phyloP scores from a whole-genome alignment of 108 stramenopile species.

The Cyclotella choctawhatcheeana region DNA sequence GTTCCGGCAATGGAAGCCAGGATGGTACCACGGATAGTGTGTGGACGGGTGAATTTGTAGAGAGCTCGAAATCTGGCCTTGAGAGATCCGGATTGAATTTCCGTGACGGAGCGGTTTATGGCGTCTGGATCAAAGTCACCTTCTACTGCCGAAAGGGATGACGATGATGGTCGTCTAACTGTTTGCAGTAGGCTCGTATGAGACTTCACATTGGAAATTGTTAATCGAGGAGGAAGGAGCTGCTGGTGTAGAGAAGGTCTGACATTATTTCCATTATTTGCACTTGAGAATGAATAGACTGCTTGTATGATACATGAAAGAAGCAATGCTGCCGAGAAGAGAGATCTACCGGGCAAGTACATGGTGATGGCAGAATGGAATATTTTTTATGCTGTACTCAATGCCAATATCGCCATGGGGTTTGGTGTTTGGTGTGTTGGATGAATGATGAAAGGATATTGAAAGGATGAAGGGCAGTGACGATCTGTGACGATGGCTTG shows the following conservation, averaged over 20 bases:
- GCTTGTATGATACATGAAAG: not conserved
- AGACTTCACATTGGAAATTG: not conserved
- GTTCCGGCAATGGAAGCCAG: constrained; percentile 94
- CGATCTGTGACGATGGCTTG: no score
- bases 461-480: no score
- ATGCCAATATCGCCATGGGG: not conserved
- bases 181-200: not conserved
- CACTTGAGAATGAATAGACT: constrained; percentile 3
- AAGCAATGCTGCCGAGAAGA: constrained; percentile 3
- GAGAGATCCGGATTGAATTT: constrained; percentile 66
- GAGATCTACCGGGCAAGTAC: not conserved
- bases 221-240: not conserved
- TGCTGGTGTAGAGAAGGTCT: not conserved
- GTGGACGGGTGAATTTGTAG: constrained; percentile 97
- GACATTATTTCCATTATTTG: no score
- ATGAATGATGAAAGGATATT: no score
- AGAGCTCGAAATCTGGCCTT: constrained; percentile 82
- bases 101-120: constrained; percentile 55
- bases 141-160: constrained; percentile 60
- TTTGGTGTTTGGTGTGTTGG: not conserved
- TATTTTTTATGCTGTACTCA: no score
- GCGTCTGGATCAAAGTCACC: constrained; percentile 90
- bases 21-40: constrained; percentile 96
- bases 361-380: no score
- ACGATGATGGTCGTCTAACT: constrained; percentile 7